Evolutionary conservation across 169 alveolate species (phyloP).

Genomic region (Cryptosporidium canis): DNA sequence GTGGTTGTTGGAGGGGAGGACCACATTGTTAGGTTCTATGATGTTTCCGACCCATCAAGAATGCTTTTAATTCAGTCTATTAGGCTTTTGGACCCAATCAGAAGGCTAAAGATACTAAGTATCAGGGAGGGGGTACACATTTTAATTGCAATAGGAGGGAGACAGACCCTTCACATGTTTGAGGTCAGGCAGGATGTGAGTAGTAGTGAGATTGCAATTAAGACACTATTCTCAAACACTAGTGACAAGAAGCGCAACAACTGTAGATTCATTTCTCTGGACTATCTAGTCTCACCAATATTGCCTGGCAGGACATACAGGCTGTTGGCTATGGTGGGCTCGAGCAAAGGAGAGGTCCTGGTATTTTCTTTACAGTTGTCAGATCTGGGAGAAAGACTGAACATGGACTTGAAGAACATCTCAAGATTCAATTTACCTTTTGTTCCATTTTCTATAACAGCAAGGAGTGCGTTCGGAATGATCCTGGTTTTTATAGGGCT

Average conservation of each 20-base stretch:
- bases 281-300: not conserved
- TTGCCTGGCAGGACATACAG: not conserved
- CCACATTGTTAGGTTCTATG: conserved; percentile 28
- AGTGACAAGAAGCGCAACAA: not conserved
- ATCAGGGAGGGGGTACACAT: not conserved
- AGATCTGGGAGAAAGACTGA: not conserved
- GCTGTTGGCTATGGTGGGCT: conserved; percentile 18
- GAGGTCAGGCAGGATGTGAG: not conserved
- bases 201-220: not conserved
- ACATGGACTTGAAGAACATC: not conserved
- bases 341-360: conserved; percentile 46
- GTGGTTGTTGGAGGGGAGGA: conserved; percentile 59
- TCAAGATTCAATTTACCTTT: not conserved
- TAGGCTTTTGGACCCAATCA: conserved; percentile 44
- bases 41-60: not conserved
- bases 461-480: not conserved
- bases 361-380: conserved; percentile 3
- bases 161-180: conserved; percentile 35
- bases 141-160: conserved; percentile 32
- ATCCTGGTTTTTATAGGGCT: conserved; percentile 10
- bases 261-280: conserved; percentile 34
- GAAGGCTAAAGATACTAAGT: conserved; percentile 5
- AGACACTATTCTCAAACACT: conserved; percentile 15
- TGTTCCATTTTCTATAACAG: conserved; percentile 47
- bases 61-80: conserved; percentile 41